These are phyloP conservation scores for Xylaria sp. DNA, from an alignment of 2,329 filamentous ascomycete species.

Conservation along the genomic window DNA sequence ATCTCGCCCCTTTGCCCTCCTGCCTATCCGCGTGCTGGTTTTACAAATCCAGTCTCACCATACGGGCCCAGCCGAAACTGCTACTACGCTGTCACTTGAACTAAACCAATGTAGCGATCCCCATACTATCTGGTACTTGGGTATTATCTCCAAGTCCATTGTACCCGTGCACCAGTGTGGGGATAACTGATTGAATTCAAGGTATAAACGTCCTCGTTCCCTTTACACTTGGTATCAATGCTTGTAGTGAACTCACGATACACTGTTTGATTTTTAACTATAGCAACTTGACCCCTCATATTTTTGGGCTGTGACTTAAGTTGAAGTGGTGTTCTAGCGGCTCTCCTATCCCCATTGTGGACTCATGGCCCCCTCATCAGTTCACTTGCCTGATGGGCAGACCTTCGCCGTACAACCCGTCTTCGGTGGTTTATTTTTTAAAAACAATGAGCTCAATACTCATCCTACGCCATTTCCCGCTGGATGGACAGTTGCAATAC, in stretches of 20 bases:
- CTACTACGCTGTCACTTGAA: not conserved
- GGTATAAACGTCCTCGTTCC: not conserved
- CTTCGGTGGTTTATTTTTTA: slow-evolving; percentile 93
- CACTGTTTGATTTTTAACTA: not conserved
- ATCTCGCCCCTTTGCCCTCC: not conserved
- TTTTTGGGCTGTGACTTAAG: not conserved
- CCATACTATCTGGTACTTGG: not conserved
- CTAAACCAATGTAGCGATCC: slow-evolving; percentile 1
- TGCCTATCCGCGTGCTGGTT: slow-evolving; percentile 26
- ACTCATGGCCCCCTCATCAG: slow-evolving; percentile 52
- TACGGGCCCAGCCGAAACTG: slow-evolving; percentile 6
- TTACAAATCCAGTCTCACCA: slow-evolving; percentile 25
- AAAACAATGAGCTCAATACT: slow-evolving; percentile 76
- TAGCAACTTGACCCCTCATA: not conserved
- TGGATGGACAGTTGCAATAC: slow-evolving; percentile 90
- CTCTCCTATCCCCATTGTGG: not conserved
- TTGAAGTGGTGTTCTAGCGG: not conserved
- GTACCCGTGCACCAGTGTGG: not conserved
- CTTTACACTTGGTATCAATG: not conserved
- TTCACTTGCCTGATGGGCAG: slow-evolving; percentile 89
- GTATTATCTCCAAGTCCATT: not conserved
- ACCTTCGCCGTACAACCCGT: slow-evolving; percentile 83
- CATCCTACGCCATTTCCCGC: slow-evolving; percentile 79
- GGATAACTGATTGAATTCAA: not conserved
- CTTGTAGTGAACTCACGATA: not conserved